phyloP scores from a whole-genome alignment of 148 eudicot species.

The Persicaria maculosa region DNA sequence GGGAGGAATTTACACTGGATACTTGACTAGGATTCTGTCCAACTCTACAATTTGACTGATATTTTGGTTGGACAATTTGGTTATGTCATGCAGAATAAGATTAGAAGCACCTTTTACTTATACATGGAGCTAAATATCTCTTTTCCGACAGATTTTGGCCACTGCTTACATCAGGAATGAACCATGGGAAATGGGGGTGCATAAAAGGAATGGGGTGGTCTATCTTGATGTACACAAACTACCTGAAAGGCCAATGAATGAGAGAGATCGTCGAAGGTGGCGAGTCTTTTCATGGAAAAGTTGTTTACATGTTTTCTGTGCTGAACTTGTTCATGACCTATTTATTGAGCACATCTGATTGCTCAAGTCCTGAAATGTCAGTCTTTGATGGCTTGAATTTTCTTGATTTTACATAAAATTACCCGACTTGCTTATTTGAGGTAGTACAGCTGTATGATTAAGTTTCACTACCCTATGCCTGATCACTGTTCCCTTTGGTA shows the following conservation, averaged over 20 bases:
- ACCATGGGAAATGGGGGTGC: constrained; percentile 99
- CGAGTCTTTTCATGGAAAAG: neutral
- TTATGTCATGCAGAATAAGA: neutral
- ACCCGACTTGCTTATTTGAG: neutral
- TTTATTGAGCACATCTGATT: neutral
- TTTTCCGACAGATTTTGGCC: constrained; percentile 65
- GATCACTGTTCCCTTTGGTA: neutral
- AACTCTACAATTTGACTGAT: neutral
- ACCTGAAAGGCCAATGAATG: constrained; percentile 85
- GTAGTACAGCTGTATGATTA: neutral
- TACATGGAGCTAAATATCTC: neutral
- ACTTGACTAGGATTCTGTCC: neutral
- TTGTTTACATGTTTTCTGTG: neutral
- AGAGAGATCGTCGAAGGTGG: constrained; percentile 79
- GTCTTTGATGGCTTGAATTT: neutral
- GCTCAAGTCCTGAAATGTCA: neutral
- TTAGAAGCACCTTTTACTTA: neutral
- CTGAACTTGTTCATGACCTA: neutral
- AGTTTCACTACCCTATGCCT: neutral
- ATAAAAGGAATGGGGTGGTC: constrained; percentile 87
- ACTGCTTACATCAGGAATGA: constrained; percentile 91
- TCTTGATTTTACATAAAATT: neutral
- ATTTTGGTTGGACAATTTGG: neutral
- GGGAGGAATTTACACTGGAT: neutral
- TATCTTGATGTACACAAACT: constrained; percentile 97